These are phyloP conservation scores for Termitomyces sp. DNA, from an alignment of 768 basidiomycete genomes.

Conservation along the genomic window DNA sequence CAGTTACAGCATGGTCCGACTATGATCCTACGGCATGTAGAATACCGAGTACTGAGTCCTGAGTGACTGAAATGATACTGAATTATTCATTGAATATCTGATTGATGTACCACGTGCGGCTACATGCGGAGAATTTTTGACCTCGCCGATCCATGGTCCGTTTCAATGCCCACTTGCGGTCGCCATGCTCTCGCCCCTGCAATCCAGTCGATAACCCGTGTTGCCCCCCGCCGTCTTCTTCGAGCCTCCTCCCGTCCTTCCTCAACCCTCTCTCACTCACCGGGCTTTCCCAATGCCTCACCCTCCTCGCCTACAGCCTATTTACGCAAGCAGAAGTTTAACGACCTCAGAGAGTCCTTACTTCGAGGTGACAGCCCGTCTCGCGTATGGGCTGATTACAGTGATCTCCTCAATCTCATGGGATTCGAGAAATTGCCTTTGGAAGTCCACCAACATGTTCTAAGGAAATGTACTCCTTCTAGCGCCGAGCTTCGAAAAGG, in stretches of 20 bases:
- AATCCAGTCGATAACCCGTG: slow-evolving; percentile 15
- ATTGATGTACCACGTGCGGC: no score
- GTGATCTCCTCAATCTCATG: slow-evolving; percentile 46
- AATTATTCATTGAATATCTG: no score
- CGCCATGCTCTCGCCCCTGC: slow-evolving; percentile 15
- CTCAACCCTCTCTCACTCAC: slow-evolving; percentile 9
- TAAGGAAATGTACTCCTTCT: slow-evolving; percentile 60
- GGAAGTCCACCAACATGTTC: slow-evolving; percentile 63
- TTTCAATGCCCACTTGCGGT: slow-evolving; percentile 20
- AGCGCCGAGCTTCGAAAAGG: slow-evolving; percentile 40
- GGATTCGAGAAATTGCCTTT: slow-evolving; percentile 53
- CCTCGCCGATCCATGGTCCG: background rate
- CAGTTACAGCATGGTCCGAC: no score
- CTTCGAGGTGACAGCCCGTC: slow-evolving; percentile 35
- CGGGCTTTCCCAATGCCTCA: slow-evolving; percentile 1
- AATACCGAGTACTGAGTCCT: no score
- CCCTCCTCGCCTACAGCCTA: slow-evolving; percentile 5
- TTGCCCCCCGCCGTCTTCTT: background rate
- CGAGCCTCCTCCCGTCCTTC: slow-evolving; percentile 5
- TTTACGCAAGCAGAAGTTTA: slow-evolving; percentile 15
- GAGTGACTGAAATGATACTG: no score
- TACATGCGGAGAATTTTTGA: slow-evolving; percentile 12
- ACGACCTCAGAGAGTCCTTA: slow-evolving; percentile 30
- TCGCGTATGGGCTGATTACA: slow-evolving; percentile 64
- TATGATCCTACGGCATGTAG: no score